Evolutionary conservation across 257 asterid species (phyloP).

Genomic region (Thymus mandschuricus): DNA sequence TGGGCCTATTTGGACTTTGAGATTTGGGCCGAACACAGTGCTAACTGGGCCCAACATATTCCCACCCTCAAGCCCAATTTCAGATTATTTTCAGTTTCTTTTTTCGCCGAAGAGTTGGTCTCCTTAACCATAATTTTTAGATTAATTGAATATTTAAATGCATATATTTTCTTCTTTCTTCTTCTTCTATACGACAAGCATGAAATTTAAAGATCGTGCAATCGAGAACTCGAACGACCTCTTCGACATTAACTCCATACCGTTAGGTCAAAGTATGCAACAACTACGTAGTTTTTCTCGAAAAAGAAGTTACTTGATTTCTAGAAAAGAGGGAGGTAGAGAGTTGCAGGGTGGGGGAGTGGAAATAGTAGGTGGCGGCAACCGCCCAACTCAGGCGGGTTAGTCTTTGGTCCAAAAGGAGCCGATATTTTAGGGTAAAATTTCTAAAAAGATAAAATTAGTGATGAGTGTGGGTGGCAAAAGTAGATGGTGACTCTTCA

Average conservation of each 20-base stretch:
- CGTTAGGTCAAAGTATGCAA: no score
- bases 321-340: background rate
- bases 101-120: no score
- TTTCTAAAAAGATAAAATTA: constrained; percentile 1
- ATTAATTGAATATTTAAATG: background rate
- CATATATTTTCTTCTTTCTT: no score
- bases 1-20: background rate
- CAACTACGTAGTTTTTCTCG: no score
- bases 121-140: background rate
- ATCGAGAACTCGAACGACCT: no score
- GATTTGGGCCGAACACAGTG: background rate
- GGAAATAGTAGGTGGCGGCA: constrained; percentile 33
- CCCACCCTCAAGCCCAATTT: background rate
- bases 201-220: no score
- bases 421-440: background rate
- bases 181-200: no score
- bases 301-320: no score
- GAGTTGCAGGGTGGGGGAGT: background rate
- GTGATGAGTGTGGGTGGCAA: constrained; percentile 42
- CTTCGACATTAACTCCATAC: no score
- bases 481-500: constrained; percentile 35
- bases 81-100: background rate
- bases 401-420: constrained; percentile 36
- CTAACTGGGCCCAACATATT: background rate
- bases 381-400: constrained; percentile 41